Base-by-base conservation (phyloP, 2,329 filamentous ascomycete species). In the Knufia petricola region DNA sequence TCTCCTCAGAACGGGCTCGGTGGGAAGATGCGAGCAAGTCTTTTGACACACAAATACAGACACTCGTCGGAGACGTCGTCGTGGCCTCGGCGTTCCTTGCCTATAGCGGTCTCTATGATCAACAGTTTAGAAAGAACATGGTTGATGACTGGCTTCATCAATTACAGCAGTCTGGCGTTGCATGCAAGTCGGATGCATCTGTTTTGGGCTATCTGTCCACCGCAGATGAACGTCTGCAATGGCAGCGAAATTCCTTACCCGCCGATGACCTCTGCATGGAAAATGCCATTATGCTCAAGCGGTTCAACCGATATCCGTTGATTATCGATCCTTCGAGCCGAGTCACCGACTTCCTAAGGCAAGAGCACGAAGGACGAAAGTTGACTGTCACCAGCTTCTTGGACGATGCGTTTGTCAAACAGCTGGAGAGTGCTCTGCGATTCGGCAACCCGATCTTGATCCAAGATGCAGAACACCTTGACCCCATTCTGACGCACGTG, bases 381-480 rank as follows among this genome's bases (percentile, higher is more conserved):
- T 79, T 98, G 51, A 98, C 90, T 0, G 87, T 98, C 44, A 98
- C 92, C 0, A 96, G 92, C 68, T 98, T 98, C 78, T 69, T 98
- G 63, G 94, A 98, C 62, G 90, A 95, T 63, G 94, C 87, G 0
- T 98, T 98, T 65, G 92, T 92, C 53, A 98, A 98, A 68, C 92
- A 98, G 64, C 75, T 98, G 13, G 92, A 98, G 70, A 96, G 89
- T 62, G 92, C 92, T 15, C 75, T 98, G 53, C 87, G 92, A 63
- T 98, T 98, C 68, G 92, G 92, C 62, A 98, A 98, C 63, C 90
- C 92, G 1, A 98, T 98, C 57, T 79, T 98, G 52, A 98, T 98
- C 52, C 92, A 98, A 67, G 92, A 98, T 65, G 94, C 92, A 1
- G 94, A 98, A 68, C 86, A 98, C 64, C 73, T 98, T 50, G 92